phyloP scores from a whole-genome alignment of 345 rosid genomes.

The Noccaea bulbosa region DNA sequence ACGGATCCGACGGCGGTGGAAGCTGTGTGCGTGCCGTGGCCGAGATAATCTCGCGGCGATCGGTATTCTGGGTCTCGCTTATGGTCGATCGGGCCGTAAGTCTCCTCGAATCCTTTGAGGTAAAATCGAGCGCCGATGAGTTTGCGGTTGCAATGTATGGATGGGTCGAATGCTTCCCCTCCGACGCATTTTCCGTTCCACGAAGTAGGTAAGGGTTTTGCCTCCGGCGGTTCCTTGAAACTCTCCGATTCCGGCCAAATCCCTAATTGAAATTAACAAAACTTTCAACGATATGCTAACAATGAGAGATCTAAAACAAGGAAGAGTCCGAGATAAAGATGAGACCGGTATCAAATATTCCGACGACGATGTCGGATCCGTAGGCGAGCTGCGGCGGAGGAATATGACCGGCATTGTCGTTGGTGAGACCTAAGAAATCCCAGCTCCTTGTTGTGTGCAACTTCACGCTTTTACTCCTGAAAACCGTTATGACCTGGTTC shows the following conservation, averaged over 20 bases:
- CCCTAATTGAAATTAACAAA: conserved; percentile 44
- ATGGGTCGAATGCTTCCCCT: conserved; percentile 60
- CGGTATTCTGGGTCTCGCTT: conserved; percentile 49
- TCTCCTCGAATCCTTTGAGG: conserved; percentile 53
- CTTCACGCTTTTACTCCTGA: conserved; percentile 53
- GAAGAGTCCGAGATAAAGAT: not conserved
- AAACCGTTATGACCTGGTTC: conserved; percentile 58
- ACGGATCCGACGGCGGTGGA: conserved; percentile 62
- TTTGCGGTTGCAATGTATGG: conserved; percentile 60
- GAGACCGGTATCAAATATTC: conserved; percentile 58
- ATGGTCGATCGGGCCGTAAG: conserved; percentile 43
- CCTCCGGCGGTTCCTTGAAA: conserved; percentile 50
- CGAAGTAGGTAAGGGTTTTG: conserved; percentile 53
- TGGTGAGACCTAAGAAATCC: conserved; percentile 70
- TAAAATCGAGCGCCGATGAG: conserved; percentile 76
- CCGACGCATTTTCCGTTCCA: conserved; percentile 68
- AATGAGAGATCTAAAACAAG: not conserved
- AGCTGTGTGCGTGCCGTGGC: conserved; percentile 76
- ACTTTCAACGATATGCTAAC: not conserved
- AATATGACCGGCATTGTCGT: not conserved
- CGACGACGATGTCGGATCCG: conserved; percentile 55
- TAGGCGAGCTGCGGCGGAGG: conserved; percentile 50
- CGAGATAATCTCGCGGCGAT: conserved; percentile 61
- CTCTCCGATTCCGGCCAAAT: conserved; percentile 79
- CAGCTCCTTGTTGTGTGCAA: conserved; percentile 77